These are phyloP conservation scores for Kwoniella dejecticola DNA, from an alignment of 768 basidiomycete genomes.

Conservation along the genomic window DNA sequence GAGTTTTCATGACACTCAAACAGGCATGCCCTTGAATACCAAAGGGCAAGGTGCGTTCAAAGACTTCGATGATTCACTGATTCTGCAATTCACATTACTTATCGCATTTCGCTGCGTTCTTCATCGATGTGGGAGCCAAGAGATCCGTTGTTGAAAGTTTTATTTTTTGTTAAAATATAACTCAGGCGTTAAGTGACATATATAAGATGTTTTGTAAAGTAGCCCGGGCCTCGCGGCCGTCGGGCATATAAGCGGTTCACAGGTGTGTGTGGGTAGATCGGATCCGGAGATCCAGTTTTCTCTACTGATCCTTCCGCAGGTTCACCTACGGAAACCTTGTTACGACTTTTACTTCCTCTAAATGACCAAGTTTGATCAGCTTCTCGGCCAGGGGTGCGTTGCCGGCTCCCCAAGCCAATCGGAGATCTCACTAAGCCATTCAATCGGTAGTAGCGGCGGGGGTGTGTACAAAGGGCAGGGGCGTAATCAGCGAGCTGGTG, in stretches of 20 bases:
- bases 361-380: conserved; percentile 77
- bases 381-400: conserved; percentile 65
- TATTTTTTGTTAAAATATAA: conserved; percentile 51
- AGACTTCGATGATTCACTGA: conserved; percentile 54
- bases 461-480: conserved; percentile 89
- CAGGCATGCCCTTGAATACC: conserved; percentile 68
- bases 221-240: conserved; percentile 54
- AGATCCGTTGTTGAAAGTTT: conserved; percentile 68
- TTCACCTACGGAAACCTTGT: conserved; percentile 81
- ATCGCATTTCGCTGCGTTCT: conserved; percentile 78
- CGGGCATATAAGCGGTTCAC: conserved; percentile 58
- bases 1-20: conserved; percentile 66
- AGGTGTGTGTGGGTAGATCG: conserved; percentile 58
- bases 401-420: conserved; percentile 68
- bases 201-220: conserved; percentile 38
- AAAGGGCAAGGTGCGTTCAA: conserved; percentile 76
- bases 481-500: conserved; percentile 87
- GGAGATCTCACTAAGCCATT: conserved; percentile 87
- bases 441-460: conserved; percentile 89
- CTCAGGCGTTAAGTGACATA: conserved; percentile 53
- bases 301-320: conserved; percentile 74
- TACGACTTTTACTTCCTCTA: conserved; percentile 75
- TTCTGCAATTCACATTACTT: conserved; percentile 82
- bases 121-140: conserved; percentile 79
- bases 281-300: conserved; percentile 60